These are phyloP conservation scores for Cardiospermum halicacabum DNA, from an alignment of 345 rosid genomes.

Conservation along the genomic window DNA sequence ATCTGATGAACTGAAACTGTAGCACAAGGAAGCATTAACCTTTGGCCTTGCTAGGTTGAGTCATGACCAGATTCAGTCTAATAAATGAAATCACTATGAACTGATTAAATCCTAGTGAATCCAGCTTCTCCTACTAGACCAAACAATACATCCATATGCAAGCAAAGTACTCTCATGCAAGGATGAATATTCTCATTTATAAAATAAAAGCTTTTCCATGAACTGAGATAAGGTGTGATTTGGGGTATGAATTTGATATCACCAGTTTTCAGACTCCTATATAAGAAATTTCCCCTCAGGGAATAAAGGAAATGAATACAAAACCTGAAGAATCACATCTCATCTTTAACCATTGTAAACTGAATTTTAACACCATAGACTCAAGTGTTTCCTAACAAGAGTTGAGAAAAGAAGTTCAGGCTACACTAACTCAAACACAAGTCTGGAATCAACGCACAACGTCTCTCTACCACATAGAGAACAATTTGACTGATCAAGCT, in stretches of 20 bases:
- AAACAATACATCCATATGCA: background rate
- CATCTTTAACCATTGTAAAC: background rate
- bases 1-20: background rate
- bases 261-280: background rate
- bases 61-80: background rate
- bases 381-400: background rate
- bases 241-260: background rate
- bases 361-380: background rate
- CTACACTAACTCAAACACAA: background rate
- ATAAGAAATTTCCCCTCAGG: background rate
- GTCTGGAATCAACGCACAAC: background rate
- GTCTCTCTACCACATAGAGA: background rate
- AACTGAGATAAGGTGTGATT: background rate
- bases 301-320: background rate
- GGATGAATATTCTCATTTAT: background rate
- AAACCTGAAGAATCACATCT: background rate
- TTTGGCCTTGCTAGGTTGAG: background rate
- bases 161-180: background rate
- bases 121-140: background rate
- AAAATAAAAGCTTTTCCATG: background rate
- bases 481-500: background rate
- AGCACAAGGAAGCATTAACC: background rate
- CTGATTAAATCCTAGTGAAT: background rate
- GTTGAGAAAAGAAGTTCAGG: conserved; percentile 2
- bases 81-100: background rate